These are phyloP conservation scores for Mikania micrantha DNA, from an alignment of 129 eudicot species.

Conservation along the genomic window DNA sequence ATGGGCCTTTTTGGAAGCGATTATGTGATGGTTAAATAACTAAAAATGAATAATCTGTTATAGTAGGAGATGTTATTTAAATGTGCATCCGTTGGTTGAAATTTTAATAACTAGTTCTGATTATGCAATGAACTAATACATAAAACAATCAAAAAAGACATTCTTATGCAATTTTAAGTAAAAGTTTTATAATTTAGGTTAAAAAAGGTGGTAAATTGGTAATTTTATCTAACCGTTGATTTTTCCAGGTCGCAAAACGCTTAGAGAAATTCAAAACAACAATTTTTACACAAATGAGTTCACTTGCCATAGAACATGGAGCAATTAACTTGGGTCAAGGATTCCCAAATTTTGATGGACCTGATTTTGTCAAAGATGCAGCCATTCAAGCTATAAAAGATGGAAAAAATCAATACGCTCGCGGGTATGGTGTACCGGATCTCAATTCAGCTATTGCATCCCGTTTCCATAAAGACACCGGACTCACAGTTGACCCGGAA, in stretches of 20 bases:
- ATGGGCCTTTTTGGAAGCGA: neutral
- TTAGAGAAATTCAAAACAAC: slow-evolving; percentile 97
- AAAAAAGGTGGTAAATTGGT: neutral
- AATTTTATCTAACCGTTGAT: neutral
- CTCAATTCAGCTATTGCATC: slow-evolving; percentile 78
- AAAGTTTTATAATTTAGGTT: neutral
- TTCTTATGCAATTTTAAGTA: neutral
- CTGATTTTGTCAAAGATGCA: slow-evolving; percentile 93
- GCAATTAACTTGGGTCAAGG: slow-evolving; percentile 99
- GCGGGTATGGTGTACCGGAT: slow-evolving; percentile 91
- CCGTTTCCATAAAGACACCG: slow-evolving; percentile 77
- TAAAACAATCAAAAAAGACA: neutral
- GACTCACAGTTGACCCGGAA: slow-evolving; percentile 75
- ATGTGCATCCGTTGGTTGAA: neutral
- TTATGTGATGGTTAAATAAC: neutral
- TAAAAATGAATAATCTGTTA: neutral
- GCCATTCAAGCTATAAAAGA: slow-evolving; percentile 89
- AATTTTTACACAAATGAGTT: slow-evolving; percentile 94
- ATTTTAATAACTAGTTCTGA: neutral
- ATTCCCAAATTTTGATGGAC: slow-evolving; percentile 97
- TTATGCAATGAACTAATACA: neutral
- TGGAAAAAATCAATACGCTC: slow-evolving; percentile 95
- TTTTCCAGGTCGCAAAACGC: slow-evolving; percentile 84
- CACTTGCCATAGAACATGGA: slow-evolving; percentile 85
- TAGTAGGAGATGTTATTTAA: neutral